Percentiles rank a stretch among this genome's conserved stretches.
Conservation (phyloP, 2,329 filamentous ascomycete species). For the Colletotrichum orbiculare region DNA sequence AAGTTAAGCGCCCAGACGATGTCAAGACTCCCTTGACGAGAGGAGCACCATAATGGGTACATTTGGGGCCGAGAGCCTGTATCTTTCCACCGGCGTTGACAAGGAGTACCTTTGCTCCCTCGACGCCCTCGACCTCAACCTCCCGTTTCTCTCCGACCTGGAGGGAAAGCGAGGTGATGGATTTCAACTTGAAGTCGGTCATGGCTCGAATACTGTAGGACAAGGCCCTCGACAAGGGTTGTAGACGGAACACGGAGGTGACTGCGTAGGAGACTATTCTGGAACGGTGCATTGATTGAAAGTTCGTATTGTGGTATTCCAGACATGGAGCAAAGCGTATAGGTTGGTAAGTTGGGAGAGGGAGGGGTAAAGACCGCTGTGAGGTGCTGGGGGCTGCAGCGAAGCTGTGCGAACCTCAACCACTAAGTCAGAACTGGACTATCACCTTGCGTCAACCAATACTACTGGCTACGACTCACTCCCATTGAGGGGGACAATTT, state of each 20-base stretch:
- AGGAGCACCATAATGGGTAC: conserved; percentile 93
- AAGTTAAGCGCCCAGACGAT: conserved; percentile 84
- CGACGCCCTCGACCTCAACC: conserved; percentile 89
- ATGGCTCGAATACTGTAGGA: conserved; percentile 52
- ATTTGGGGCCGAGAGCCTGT: conserved; percentile 85
- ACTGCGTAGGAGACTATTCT: background rate
- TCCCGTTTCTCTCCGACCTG: conserved; percentile 87
- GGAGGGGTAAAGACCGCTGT: background rate
- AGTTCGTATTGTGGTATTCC: background rate
- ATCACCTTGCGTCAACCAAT: too few species aligned
- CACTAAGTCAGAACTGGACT: too few species aligned
- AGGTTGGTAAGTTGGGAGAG: background rate
- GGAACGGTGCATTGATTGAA: too few species aligned
- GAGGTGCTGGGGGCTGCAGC: background rate
- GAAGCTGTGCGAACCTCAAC: background rate
- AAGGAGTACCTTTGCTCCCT: conserved; percentile 86
- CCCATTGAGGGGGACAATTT: background rate
- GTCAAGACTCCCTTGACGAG: conserved; percentile 87
- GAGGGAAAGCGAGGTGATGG: conserved; percentile 77
- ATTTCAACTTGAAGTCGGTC: conserved; percentile 79
- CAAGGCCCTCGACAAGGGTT: conserved; percentile 36
- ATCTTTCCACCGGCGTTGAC: conserved; percentile 81
- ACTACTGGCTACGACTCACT: background rate
- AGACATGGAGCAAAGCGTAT: background rate
- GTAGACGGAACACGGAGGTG: background rate